Percentiles rank a stretch among this genome's conserved stretches.
phyloP scores from a whole-genome alignment of 805 yeast genomes.

The Tetrapisispora phaffii region DNA sequence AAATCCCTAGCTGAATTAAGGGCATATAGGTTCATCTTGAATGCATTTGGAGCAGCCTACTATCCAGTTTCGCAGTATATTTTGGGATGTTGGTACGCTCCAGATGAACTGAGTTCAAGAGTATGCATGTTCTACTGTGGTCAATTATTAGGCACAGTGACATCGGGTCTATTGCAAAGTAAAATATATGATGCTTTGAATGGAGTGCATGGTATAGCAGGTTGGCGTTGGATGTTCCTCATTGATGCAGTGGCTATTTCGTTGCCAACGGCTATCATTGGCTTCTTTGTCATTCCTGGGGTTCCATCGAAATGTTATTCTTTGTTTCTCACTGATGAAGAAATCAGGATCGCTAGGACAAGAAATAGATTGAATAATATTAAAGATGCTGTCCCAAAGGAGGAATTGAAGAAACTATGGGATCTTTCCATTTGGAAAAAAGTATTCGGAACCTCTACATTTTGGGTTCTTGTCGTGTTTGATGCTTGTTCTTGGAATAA shows the following conservation, averaged over 20 bases:
- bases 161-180: constrained; percentile 46
- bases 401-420: constrained; percentile 24
- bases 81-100: constrained; percentile 51
- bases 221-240: constrained; percentile 64
- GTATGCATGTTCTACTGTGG: constrained; percentile 58
- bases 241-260: constrained; percentile 47
- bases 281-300: constrained; percentile 42
- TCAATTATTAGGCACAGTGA: constrained; percentile 37
- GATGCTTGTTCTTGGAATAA: constrained; percentile 56
- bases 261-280: constrained; percentile 41
- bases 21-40: constrained; percentile 57
- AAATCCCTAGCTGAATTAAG: constrained; percentile 42
- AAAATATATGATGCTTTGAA: constrained; percentile 33
- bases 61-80: constrained; percentile 54
- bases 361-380: constrained; percentile 32
- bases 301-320: constrained; percentile 55
- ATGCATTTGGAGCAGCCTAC: constrained; percentile 60
- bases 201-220: constrained; percentile 38
- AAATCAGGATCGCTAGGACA: constrained; percentile 42
- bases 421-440: constrained; percentile 42
- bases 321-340: constrained; percentile 46
- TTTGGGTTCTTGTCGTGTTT: constrained; percentile 46
- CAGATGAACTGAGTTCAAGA: constrained; percentile 50
- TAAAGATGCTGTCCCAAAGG: constrained; percentile 22
- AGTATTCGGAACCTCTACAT: constrained; percentile 43